These are phyloP conservation scores for Trichoderma virens DNA, from an alignment of 495 filamentous ascomycete species.

Conservation along the genomic window DNA sequence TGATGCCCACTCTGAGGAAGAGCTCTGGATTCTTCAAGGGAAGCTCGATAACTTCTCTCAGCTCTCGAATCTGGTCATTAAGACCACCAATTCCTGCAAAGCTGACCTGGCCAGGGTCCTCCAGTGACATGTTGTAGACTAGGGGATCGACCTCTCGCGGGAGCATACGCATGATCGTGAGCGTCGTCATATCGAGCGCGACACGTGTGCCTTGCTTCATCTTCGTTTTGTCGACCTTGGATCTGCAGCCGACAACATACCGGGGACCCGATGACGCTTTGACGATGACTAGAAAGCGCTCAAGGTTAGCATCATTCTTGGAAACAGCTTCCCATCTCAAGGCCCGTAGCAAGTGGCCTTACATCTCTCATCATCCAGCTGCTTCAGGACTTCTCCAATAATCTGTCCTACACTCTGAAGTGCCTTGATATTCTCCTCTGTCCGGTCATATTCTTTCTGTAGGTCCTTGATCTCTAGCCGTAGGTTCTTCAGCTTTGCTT, in stretches of 20 bases:
- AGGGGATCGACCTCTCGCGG: slow-evolving; percentile 96
- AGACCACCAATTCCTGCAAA: slow-evolving; percentile 98
- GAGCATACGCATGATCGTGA: slow-evolving; percentile 99
- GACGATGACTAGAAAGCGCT: slow-evolving; percentile 43
- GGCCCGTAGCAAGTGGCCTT: slow-evolving; percentile 73
- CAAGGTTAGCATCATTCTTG: slow-evolving; percentile 38
- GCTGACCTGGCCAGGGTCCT: slow-evolving; percentile 95
- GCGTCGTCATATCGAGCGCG: slow-evolving; percentile 98
- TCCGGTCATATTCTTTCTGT: slow-evolving; percentile 90
- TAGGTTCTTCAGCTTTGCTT: slow-evolving; percentile 88
- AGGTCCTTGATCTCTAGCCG: slow-evolving; percentile 91
- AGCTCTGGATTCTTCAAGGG: slow-evolving; percentile 98
- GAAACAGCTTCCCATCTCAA: slow-evolving; percentile 97
- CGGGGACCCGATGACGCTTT: slow-evolving; percentile 95
- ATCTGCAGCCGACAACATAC: slow-evolving; percentile 97
- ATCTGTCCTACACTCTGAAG: slow-evolving; percentile 99
- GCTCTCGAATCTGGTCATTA: slow-evolving; percentile 97
- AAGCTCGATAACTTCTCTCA: slow-evolving; percentile 96
- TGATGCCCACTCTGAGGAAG: slow-evolving; percentile 95
- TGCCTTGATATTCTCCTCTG: slow-evolving; percentile 99
- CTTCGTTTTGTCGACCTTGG: slow-evolving; percentile 93
- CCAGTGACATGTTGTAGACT: slow-evolving; percentile 99
- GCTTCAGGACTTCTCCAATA: slow-evolving; percentile 97
- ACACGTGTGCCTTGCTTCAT: slow-evolving; percentile 97
- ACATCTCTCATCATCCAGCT: slow-evolving; percentile 99